Percentiles rank a stretch among this genome's conserved stretches.
Conservation (phyloP, 2,329 filamentous ascomycete species). For the Massarina eburnea region DNA sequence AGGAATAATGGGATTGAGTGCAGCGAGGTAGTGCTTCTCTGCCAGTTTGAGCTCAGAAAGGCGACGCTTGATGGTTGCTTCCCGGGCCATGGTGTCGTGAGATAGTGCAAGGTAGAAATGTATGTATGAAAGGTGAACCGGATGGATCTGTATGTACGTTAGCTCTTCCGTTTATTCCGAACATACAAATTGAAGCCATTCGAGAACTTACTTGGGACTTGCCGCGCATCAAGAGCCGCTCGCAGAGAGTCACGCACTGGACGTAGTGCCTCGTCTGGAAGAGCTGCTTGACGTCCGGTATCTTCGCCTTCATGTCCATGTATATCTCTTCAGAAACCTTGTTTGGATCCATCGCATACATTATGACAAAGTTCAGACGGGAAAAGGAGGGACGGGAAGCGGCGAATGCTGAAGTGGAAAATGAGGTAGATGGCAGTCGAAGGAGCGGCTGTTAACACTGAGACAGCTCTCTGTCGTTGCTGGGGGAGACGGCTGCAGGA, state of each 20-base stretch:
- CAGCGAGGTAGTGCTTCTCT: slow-evolving; percentile 38
- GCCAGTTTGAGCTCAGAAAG: slow-evolving; percentile 34
- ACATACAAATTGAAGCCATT: not conserved
- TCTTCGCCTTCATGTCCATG: slow-evolving; percentile 23
- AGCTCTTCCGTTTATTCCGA: not conserved
- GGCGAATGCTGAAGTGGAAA: not conserved
- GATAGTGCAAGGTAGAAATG: slow-evolving; percentile 43
- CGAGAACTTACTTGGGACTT: slow-evolving; percentile 21
- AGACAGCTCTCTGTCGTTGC: too few species aligned
- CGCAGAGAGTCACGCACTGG: slow-evolving; percentile 36
- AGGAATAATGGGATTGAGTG: slow-evolving; percentile 25
- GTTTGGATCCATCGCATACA: slow-evolving; percentile 5
- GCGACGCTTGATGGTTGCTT: slow-evolving; percentile 35
- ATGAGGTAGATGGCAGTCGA: too few species aligned
- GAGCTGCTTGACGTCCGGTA: slow-evolving; percentile 32
- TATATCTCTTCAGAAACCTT: slow-evolving; percentile 19
- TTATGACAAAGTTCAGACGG: not conserved
- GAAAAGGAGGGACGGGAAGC: not conserved
- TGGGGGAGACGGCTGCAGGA: too few species aligned
- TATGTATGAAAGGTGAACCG: slow-evolving; percentile 37
- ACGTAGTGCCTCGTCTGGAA: slow-evolving; percentile 39
- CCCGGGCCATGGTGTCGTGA: slow-evolving; percentile 40
- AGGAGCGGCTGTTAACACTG: too few species aligned
- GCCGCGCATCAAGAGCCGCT: slow-evolving; percentile 25
- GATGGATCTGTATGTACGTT: slow-evolving; percentile 29